Conservation (phyloP, 768 basidiomycete species). For the Panus rudis region DNA sequence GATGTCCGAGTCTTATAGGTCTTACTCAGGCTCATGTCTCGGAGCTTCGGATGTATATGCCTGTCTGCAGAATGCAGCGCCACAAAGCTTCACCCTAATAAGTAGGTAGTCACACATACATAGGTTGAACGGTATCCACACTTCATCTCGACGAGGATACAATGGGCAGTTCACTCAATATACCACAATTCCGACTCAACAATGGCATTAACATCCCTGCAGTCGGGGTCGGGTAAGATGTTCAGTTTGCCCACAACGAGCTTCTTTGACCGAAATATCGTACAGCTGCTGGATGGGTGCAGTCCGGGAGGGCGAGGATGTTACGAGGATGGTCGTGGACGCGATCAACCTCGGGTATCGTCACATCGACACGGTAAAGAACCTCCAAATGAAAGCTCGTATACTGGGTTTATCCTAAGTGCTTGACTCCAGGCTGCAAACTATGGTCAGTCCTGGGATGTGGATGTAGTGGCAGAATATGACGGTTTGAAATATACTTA, state of each 20-base stretch:
- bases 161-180: no score
- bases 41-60: no score
- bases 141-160: no score
- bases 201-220: conserved; percentile 9
- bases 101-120: no score
- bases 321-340: conserved; percentile 2
- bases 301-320: conserved; percentile 3
- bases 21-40: no score
- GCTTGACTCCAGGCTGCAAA: neutral
- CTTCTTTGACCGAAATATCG: neutral
- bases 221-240: conserved; percentile 9
- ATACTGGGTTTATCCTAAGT: neutral
- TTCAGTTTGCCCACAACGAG: no score
- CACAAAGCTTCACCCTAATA: no score
- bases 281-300: conserved; percentile 8
- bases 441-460: neutral
- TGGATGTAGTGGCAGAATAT: neutral
- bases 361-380: conserved; percentile 9
- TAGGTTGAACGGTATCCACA: no score
- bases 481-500: neutral
- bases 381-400: neutral
- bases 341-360: conserved; percentile 8
- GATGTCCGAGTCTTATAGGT: no score
- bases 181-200: conserved; percentile 4
- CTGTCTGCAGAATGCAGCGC: no score